Percentiles rank a stretch among this genome's conserved stretches.
Evolutionary conservation across 2,329 filamentous ascomycete species (phyloP).

Genomic region (Tolypocladium endophyticum): DNA sequence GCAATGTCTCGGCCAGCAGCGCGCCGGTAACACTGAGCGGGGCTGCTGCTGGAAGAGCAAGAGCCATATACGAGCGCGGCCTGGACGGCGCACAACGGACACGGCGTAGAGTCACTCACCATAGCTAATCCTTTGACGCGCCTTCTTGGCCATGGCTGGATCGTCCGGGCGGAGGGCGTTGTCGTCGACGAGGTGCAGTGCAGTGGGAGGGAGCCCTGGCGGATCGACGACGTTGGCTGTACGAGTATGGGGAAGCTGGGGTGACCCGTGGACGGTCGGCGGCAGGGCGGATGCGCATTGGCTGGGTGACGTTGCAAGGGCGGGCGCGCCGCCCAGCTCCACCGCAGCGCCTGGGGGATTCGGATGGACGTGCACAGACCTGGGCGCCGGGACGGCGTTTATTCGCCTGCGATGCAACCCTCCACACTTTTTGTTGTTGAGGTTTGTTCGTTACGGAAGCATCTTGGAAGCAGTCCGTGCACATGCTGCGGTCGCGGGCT

Average conservation of each 20-base stretch:
- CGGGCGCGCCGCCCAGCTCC: background rate
- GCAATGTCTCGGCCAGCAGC: background rate
- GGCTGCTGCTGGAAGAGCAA: background rate
- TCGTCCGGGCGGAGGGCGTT: background rate
- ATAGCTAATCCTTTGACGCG: slow-evolving; percentile 61
- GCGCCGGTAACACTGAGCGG: background rate
- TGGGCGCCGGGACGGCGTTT: background rate
- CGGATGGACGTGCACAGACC: background rate
- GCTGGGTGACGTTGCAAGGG: background rate
- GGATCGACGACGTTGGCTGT: background rate
- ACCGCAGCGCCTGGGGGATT: background rate
- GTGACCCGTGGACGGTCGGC: background rate
- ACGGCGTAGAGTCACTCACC: slow-evolving; percentile 28
- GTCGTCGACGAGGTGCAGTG: background rate
- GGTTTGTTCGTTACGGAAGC: no score
- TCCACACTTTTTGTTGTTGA: background rate
- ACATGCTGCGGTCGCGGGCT: no score
- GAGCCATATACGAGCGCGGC: background rate
- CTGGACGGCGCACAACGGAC: background rate
- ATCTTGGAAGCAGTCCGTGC: no score
- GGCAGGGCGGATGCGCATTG: background rate
- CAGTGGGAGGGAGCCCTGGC: background rate
- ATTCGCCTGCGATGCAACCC: background rate
- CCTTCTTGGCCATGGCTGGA: slow-evolving; percentile 52
- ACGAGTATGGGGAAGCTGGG: background rate